Conservation (phyloP, 805 yeast species). For the Wickerhamiella hasegawae region DNA sequence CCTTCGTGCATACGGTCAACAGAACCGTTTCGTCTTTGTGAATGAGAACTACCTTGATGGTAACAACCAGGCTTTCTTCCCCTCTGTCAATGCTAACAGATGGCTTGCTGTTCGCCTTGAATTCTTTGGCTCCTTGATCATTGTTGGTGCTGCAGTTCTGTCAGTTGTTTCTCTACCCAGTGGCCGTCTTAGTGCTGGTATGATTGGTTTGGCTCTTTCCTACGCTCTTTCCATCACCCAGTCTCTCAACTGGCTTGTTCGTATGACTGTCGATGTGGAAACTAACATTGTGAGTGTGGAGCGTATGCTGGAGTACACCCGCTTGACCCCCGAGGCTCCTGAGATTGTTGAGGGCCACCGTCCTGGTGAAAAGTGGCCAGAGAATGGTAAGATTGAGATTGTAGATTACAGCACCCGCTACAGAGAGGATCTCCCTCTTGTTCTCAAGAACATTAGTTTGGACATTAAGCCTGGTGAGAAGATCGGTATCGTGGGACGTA, state of each 20-base stretch:
- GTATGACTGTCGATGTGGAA: slow-evolving; percentile 98
- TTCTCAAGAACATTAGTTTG: slow-evolving; percentile 50
- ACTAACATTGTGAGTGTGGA: slow-evolving; percentile 95
- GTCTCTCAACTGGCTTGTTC: slow-evolving; percentile 89
- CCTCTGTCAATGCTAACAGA: slow-evolving; percentile 82
- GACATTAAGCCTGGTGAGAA: slow-evolving; percentile 61
- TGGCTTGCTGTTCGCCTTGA: slow-evolving; percentile 96
- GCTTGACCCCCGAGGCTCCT: slow-evolving; percentile 72
- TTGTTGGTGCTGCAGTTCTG: slow-evolving; percentile 71
- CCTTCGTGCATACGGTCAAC: slow-evolving; percentile 61
- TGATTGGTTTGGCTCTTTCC: slow-evolving; percentile 84
- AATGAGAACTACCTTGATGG: slow-evolving; percentile 49
- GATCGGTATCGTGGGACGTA: slow-evolving; percentile 90
- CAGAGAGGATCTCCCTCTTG: slow-evolving; percentile 66
- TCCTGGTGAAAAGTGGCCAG: slow-evolving; percentile 50
- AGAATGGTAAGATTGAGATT: slow-evolving; percentile 48
- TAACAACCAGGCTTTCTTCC: slow-evolving; percentile 85
- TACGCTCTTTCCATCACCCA: slow-evolving; percentile 90
- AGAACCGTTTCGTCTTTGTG: slow-evolving; percentile 40
- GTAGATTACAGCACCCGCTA: slow-evolving; percentile 69
- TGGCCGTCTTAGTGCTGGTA: slow-evolving; percentile 71
- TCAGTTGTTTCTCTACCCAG: slow-evolving; percentile 52
- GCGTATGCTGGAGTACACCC: slow-evolving; percentile 77
- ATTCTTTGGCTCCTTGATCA: slow-evolving; percentile 76
- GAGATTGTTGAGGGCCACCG: slow-evolving; percentile 44